These are phyloP conservation scores for Sextonia rubra DNA, from an alignment of 164 flowering plant species.

Conservation along the genomic window DNA sequence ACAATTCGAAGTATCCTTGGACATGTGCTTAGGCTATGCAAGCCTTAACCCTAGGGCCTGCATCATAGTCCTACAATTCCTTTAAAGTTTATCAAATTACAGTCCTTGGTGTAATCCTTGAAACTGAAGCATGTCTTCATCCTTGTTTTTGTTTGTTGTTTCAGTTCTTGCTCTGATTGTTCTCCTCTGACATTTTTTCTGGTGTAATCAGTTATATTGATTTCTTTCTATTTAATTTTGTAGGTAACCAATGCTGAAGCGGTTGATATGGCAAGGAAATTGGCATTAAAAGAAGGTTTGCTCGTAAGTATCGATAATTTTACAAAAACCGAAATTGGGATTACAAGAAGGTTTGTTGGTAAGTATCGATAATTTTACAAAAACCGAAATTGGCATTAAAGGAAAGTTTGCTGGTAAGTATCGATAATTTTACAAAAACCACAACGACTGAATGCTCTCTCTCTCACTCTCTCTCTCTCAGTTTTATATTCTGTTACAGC, in stretches of 20 bases:
- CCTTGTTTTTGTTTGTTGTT: neutral
- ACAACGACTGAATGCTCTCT: too few species aligned
- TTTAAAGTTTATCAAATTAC: too few species aligned
- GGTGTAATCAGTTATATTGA: neutral
- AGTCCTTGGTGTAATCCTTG: neutral
- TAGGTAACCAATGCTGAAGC: conserved; percentile 76
- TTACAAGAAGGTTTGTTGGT: too few species aligned
- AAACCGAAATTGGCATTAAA: too few species aligned
- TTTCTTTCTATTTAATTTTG: conserved; percentile 9
- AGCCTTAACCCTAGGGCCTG: too few species aligned
- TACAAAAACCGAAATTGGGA: too few species aligned
- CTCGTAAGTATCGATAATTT: conserved; percentile 39
- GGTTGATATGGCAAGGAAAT: conserved; percentile 67
- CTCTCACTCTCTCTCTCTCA: too few species aligned
- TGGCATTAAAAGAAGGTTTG: conserved; percentile 83
- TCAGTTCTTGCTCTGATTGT: conserved; percentile 3
- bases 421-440: neutral
- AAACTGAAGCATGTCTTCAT: neutral
- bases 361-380: neutral
- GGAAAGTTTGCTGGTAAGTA: too few species aligned
- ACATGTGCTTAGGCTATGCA: too few species aligned
- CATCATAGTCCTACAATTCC: too few species aligned
- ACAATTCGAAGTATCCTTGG: too few species aligned
- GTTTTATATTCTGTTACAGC: neutral
- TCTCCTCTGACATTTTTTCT: neutral